A percentile compares a stretch with the other conserved stretches of the same genome.
Conservation (phyloP, 768 basidiomycete species). For the Rhodotorula toruloides region DNA sequence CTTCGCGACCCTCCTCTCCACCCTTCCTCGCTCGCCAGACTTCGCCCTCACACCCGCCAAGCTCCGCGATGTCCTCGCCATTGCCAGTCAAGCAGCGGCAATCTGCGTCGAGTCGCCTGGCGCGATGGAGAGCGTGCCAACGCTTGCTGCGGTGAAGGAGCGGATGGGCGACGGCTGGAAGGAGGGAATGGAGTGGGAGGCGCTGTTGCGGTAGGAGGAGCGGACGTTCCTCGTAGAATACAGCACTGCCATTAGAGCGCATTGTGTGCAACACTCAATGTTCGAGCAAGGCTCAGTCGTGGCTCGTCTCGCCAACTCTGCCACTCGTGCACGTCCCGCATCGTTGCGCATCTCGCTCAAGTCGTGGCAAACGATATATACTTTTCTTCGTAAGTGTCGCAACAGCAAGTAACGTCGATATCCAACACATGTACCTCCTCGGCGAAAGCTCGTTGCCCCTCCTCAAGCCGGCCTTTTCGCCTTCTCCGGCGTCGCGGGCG, state of each 20-base stretch:
- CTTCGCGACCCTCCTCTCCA: slow-evolving; percentile 30
- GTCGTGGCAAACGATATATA: too few species aligned
- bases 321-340: too few species aligned
- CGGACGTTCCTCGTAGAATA: too few species aligned
- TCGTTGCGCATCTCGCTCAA: too few species aligned
- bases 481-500: background rate
- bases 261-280: too few species aligned
- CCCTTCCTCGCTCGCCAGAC: background rate
- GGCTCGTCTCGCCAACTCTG: too few species aligned
- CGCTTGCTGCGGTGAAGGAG: slow-evolving; percentile 29
- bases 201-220: background rate
- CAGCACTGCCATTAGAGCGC: too few species aligned
- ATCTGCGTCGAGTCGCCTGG: slow-evolving; percentile 43
- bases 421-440: too few species aligned
- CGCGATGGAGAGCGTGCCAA: slow-evolving; percentile 44
- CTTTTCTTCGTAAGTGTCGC: too few species aligned
- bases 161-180: slow-evolving; percentile 18
- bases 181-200: background rate
- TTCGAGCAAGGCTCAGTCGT: too few species aligned
- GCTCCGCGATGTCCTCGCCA: slow-evolving; percentile 10
- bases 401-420: too few species aligned
- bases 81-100: slow-evolving; percentile 40
- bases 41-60: background rate
- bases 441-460: too few species aligned
- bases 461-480: background rate